These are phyloP conservation scores for Aspergillus tamarii DNA, from an alignment of 2,329 filamentous ascomycete genomes.

Conservation along the genomic window DNA sequence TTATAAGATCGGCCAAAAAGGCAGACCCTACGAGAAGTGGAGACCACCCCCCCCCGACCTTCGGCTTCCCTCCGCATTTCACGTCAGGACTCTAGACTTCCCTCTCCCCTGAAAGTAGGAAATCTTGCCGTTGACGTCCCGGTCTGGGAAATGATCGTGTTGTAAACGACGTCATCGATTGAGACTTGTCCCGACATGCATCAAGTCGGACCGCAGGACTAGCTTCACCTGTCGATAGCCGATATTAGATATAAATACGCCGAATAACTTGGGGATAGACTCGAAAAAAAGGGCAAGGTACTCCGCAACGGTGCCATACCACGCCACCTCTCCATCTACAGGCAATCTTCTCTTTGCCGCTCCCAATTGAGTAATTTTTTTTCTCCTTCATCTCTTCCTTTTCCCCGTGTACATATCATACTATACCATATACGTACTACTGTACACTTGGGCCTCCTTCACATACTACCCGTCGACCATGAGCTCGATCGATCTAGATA, in stretches of 20 bases:
- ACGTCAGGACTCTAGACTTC: background rate
- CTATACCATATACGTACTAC: background rate
- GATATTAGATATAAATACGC: slow-evolving; percentile 1
- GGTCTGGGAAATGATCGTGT: background rate
- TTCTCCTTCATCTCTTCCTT: background rate
- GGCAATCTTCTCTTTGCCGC: background rate
- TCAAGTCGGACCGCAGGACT: background rate
- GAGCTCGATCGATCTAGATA: background rate
- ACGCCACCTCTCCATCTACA: background rate
- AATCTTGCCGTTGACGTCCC: background rate
- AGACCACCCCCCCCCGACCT: background rate
- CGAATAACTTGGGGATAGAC: background rate
- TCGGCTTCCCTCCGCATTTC: background rate
- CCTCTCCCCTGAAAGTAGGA: background rate
- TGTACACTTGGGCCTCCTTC: background rate
- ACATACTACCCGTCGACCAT: background rate
- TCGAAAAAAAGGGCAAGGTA: background rate
- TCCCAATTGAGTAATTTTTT: slow-evolving; percentile 4
- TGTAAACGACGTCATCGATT: background rate
- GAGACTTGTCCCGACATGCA: background rate
- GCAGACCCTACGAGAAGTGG: background rate
- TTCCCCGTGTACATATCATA: background rate
- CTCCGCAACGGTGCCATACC: background rate
- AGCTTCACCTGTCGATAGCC: background rate
- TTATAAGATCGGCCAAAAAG: background rate